Evolutionary conservation across 116 monocot genomes (phyloP).

Genomic region (Papilionanthe hybrid): DNA sequence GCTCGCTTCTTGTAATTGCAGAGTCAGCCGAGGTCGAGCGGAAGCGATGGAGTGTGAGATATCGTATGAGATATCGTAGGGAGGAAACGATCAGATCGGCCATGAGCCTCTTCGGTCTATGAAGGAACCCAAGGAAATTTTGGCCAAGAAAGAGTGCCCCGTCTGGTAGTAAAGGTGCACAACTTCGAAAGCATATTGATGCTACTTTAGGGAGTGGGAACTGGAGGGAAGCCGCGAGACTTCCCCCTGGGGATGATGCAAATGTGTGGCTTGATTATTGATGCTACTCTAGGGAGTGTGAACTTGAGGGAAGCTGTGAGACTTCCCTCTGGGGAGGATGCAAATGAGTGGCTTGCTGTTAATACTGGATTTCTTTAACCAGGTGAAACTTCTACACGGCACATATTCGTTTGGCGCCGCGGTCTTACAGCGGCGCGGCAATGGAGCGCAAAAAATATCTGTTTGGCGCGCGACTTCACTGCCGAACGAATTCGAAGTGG

Average conservation of each 20-base stretch:
- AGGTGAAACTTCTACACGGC: conserved; percentile 92
- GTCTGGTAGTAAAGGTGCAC: conserved; percentile 96
- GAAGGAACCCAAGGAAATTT: conserved; percentile 73
- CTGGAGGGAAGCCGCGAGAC: conserved; percentile 86
- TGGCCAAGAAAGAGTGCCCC: conserved; percentile 93
- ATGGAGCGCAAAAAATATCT: too few species aligned
- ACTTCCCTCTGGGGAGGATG: conserved; percentile 88
- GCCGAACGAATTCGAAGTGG: too few species aligned
- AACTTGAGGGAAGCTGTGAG: conserved; percentile 94
- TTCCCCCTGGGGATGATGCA: conserved; percentile 85
- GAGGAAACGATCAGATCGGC: not conserved
- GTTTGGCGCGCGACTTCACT: too few species aligned
- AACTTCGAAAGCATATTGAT: conserved; percentile 90
- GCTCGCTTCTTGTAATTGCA: not conserved
- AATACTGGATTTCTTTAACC: conserved; percentile 98
- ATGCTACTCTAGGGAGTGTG: conserved; percentile 95
- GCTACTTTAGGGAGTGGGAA: conserved; percentile 97
- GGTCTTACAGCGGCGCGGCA: too few species aligned
- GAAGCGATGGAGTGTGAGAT: not conserved
- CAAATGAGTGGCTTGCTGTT: conserved; percentile 97
- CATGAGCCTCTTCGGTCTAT: conserved; percentile 14
- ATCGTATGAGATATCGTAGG: not conserved
- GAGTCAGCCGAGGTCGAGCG: not conserved
- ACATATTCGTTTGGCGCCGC: too few species aligned
- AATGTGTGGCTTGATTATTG: conserved; percentile 79